Percentiles rank a stretch among this genome's conserved stretches.
Conservation (phyloP, 208 protist species). For the Trypanosoma mega region DNA sequence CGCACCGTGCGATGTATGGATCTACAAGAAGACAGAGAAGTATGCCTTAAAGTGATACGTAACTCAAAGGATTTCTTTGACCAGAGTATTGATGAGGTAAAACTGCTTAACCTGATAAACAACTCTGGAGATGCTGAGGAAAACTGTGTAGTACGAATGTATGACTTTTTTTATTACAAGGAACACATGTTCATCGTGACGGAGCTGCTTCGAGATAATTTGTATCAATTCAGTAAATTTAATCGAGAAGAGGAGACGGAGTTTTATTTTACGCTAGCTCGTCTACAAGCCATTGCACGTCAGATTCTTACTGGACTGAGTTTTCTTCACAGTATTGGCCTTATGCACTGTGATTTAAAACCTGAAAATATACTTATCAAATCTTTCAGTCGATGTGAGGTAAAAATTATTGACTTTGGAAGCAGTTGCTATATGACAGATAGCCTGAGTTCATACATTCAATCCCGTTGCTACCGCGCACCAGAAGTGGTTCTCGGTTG, state of each 20-base stretch:
- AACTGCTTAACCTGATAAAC: conserved; percentile 88
- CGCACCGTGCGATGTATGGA: conserved; percentile 83
- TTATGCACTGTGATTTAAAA: conserved; percentile 91
- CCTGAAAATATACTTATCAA: conserved; percentile 90
- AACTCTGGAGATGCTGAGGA: conserved; percentile 60
- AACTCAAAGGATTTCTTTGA: conserved; percentile 95
- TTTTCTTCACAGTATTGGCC: conserved; percentile 77
- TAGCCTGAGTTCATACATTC: conserved; percentile 65
- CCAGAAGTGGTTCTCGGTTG: conserved; percentile 65
- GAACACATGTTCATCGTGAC: conserved; percentile 93
- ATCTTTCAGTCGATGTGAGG: conserved; percentile 58
- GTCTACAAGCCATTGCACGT: conserved; percentile 71
- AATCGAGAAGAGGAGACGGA: conserved; percentile 55
- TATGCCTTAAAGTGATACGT: conserved; percentile 95
- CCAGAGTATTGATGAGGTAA: conserved; percentile 94
- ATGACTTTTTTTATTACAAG: conserved; percentile 93
- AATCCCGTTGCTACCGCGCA: conserved; percentile 72
- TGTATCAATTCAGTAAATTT: conserved; percentile 90
- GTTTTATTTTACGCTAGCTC: conserved; percentile 83
- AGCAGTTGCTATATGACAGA: conserved; percentile 76
- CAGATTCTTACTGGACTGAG: conserved; percentile 69
- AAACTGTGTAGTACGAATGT: conserved; percentile 68
- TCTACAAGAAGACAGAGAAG: conserved; percentile 37
- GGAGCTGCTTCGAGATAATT: conserved; percentile 90
- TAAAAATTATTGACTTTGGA: conserved; percentile 90